phyloP scores from a whole-genome alignment of 1,284 basidiomycete species.

The Calocybe gambosa region DNA sequence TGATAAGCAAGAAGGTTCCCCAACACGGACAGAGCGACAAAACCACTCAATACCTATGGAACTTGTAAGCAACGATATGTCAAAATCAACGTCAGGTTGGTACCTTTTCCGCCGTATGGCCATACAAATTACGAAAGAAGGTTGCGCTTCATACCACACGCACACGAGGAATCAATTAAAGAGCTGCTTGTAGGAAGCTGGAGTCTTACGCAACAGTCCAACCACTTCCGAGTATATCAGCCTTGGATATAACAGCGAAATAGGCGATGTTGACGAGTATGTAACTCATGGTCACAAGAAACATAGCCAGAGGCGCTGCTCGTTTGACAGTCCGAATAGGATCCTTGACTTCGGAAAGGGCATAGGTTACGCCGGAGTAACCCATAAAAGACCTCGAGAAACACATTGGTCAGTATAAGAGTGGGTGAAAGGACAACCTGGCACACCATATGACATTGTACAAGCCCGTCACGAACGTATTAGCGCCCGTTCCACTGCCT shows the following conservation, averaged over 20 bases:
- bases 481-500: conserved; percentile 43
- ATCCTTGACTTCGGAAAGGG: conserved; percentile 59
- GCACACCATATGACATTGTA: conserved; percentile 63
- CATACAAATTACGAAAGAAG: conserved; percentile 66
- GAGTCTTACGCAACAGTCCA: conserved; percentile 53
- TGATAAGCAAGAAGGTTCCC: conserved; percentile 58
- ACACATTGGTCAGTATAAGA: not conserved
- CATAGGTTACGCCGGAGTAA: conserved; percentile 68
- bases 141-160: conserved; percentile 42
- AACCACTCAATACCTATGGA: conserved; percentile 45
- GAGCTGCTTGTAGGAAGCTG: not conserved
- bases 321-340: conserved; percentile 62
- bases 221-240: conserved; percentile 56
- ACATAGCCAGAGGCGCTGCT: conserved; percentile 60
- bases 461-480: conserved; percentile 55
- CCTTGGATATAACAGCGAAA: conserved; percentile 61
- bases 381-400: conserved; percentile 60
- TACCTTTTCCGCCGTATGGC: conserved; percentile 50
- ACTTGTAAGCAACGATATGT: not conserved
- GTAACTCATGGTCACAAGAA: conserved; percentile 48
- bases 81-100: not conserved
- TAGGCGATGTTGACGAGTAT: conserved; percentile 62
- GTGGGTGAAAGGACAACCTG: conserved; percentile 16
- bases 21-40: conserved; percentile 57
- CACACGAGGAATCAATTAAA: conserved; percentile 1